Conservation (phyloP, 2,329 filamentous ascomycete genomes). For the Corinectria fuckeliana region DNA sequence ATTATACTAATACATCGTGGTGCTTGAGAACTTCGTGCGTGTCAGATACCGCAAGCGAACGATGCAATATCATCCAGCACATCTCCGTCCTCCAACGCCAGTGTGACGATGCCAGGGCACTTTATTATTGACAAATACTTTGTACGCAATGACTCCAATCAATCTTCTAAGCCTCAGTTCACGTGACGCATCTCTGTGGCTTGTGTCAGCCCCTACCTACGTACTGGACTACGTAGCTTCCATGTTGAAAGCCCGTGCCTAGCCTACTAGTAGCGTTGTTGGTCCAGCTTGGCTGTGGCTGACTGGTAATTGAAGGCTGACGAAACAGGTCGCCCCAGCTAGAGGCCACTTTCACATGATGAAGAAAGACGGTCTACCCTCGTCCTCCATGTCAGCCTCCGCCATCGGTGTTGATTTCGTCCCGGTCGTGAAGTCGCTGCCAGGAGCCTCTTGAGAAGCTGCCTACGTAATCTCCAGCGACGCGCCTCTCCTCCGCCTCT, state of each 20-base stretch:
- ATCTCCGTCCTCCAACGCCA: background rate
- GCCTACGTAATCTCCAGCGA: conserved; percentile 14
- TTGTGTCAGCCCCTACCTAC: conserved; percentile 7
- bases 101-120: background rate
- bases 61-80: conserved; percentile 1
- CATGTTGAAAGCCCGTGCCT: conserved; percentile 15
- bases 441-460: conserved; percentile 17
- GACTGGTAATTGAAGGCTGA: conserved; percentile 34
- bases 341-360: conserved; percentile 42
- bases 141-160: background rate
- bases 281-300: conserved; percentile 21
- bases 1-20: no score
- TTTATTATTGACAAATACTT: no score
- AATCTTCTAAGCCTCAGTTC: conserved; percentile 7
- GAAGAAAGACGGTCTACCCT: conserved; percentile 24
- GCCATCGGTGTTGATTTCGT: conserved; percentile 28
- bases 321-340: conserved; percentile 34
- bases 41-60: background rate
- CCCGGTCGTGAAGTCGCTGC: conserved; percentile 22
- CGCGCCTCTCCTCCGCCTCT: background rate
- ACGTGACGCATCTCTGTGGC: conserved; percentile 17
- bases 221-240: no score
- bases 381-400: conserved; percentile 24
- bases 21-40: background rate
- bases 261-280: conserved; percentile 21